Conservation (phyloP, 225 moss, liverwort and hornwort genomes). For the Physcomitrium patens region DNA sequence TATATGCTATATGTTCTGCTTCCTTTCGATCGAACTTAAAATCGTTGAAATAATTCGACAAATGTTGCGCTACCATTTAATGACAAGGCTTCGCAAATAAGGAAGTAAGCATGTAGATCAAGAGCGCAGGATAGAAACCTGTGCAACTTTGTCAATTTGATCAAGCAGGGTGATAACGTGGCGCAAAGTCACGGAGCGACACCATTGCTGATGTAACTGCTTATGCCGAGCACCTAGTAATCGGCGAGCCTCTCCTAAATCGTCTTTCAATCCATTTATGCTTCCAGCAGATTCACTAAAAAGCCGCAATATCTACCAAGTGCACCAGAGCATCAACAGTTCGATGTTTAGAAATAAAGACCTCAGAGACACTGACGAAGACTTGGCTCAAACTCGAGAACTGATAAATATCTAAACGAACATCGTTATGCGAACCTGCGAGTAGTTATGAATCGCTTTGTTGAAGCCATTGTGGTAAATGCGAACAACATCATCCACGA, state of each 20-base stretch:
- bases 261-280: slow-evolving; percentile 87
- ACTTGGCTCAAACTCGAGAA: slow-evolving; percentile 24
- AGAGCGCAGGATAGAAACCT: slow-evolving; percentile 56
- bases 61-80: slow-evolving; percentile 7
- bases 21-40: not conserved
- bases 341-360: slow-evolving; percentile 23
- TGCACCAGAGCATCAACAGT: slow-evolving; percentile 26
- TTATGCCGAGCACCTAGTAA: slow-evolving; percentile 94
- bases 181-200: slow-evolving; percentile 94
- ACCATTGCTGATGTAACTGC: slow-evolving; percentile 99
- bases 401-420: not conserved
- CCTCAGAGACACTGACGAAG: slow-evolving; percentile 3
- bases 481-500: slow-evolving; percentile 96
- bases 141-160: slow-evolving; percentile 98
- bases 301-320: slow-evolving; percentile 83
- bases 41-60: no score
- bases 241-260: slow-evolving; percentile 83
- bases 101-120: slow-evolving; percentile 12
- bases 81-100: not conserved
- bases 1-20: not conserved
- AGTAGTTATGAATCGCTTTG: slow-evolving; percentile 82
- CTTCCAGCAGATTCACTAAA: slow-evolving; percentile 98
- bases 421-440: slow-evolving; percentile 48
- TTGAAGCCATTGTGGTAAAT: slow-evolving; percentile 98
- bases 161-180: slow-evolving; percentile 98